phyloP scores from a whole-genome alignment of 2,329 filamentous ascomycete species.

The Aspergillus fructus region DNA sequence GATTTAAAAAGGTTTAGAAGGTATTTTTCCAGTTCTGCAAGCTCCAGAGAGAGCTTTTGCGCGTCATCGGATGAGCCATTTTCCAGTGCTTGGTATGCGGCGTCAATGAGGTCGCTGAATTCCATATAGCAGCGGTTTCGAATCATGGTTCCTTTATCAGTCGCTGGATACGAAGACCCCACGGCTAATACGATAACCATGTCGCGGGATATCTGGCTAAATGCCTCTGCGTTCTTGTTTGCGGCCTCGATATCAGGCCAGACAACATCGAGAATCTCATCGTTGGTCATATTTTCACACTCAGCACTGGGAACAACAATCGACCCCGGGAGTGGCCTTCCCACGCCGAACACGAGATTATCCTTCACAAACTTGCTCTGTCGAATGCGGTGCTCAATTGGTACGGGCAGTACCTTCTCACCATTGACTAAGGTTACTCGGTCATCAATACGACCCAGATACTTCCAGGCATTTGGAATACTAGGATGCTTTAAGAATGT shows the following conservation, averaged over 20 bases:
- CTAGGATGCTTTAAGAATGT: constrained; percentile 47
- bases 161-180: constrained; percentile 48
- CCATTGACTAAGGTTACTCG: constrained; percentile 47
- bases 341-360: constrained; percentile 57
- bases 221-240: constrained; percentile 27
- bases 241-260: constrained; percentile 39
- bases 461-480: constrained; percentile 46
- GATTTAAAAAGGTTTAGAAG: constrained; percentile 41
- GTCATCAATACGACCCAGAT: constrained; percentile 45
- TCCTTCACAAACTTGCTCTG: constrained; percentile 54
- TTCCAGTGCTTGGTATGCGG: constrained; percentile 47
- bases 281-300: constrained; percentile 40
- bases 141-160: constrained; percentile 60
- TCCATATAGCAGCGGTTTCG: constrained; percentile 51
- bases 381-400: constrained; percentile 54
- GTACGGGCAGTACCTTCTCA: constrained; percentile 49
- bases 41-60: neutral
- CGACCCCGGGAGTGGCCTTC: constrained; percentile 53
- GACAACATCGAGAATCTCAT: constrained; percentile 48
- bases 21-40: constrained; percentile 32
- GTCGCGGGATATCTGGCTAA: constrained; percentile 44
- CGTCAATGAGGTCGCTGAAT: constrained; percentile 51
- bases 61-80: constrained; percentile 31
- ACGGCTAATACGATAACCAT: constrained; percentile 40
- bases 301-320: constrained; percentile 53